Conservation (phyloP, 352 stramenopile species). For the Elongisporangium prolatum region DNA sequence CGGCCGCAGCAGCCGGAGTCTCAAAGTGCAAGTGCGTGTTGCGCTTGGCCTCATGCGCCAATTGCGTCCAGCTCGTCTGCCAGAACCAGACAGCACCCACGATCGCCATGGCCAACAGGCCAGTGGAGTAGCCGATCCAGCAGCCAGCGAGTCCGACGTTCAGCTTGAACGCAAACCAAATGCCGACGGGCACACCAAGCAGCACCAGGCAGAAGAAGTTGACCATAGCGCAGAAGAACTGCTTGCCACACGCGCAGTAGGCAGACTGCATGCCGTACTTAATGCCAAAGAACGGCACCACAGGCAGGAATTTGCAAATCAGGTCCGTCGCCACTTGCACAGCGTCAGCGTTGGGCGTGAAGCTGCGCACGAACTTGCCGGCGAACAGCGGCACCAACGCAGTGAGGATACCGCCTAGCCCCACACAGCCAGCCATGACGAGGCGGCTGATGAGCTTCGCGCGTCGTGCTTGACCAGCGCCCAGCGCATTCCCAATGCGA, state of each 20-base stretch:
- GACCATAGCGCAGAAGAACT: slow-evolving; percentile 9
- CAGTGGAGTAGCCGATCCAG: slow-evolving; percentile 15
- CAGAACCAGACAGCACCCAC: slow-evolving; percentile 12
- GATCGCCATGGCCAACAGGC: slow-evolving; percentile 10
- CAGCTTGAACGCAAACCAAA: slow-evolving; percentile 10
- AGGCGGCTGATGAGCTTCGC: slow-evolving; percentile 34
- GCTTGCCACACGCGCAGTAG: slow-evolving; percentile 2
- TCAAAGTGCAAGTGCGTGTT: slow-evolving; percentile 6
- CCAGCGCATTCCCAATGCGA: slow-evolving; percentile 54
- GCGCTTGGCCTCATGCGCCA: slow-evolving; percentile 6
- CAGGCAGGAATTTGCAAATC: slow-evolving; percentile 8
- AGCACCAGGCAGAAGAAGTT: slow-evolving; percentile 8
- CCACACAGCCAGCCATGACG: slow-evolving; percentile 7
- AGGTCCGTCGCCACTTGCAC: not conserved
- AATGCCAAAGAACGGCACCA: slow-evolving; percentile 2
- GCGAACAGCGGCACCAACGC: not conserved
- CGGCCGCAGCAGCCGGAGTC: slow-evolving; percentile 8
- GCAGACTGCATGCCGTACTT: slow-evolving; percentile 1
- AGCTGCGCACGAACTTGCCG: slow-evolving; percentile 10
- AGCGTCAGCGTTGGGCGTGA: not conserved
- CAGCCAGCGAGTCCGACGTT: slow-evolving; percentile 16
- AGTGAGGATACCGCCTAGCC: not conserved
- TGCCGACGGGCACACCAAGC: slow-evolving; percentile 6
- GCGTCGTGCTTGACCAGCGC: slow-evolving; percentile 36
- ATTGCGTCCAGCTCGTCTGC: slow-evolving; percentile 8